Base-by-base conservation (phyloP, 331 rosid genomes). In the Malus hybrid region DNA sequence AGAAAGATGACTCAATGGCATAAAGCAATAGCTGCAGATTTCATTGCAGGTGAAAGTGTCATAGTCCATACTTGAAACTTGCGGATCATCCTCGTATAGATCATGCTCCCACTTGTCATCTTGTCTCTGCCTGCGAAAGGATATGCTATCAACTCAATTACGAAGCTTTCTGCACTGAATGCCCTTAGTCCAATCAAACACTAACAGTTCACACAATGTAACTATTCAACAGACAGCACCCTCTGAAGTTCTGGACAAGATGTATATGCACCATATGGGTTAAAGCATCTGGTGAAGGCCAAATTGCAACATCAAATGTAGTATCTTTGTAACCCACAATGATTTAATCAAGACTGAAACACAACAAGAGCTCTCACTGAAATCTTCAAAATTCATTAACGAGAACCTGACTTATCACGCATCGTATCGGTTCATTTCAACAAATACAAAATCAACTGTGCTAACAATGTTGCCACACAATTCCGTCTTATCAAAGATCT, bases 21-120 rank as follows among this genome's bases (percentile, higher is more conserved):
- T 71, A 82, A 34, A 81, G 68, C 75, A 66, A 59, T 59, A 76
- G 64, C 31, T 31, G 88, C 77, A 86, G 81, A 62, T 64, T 77
- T 70, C 75, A 79, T 82, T 61, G 85, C 42, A 72, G 65, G 79
- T 42, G 76, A 77, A 80, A 71, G 77, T 64, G 79, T 72, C 81
- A 80, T 73, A 79, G 70, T 68, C 80, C 96, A 76, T 92, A 95
- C 99, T 90, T 83, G 93, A 84, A 81, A 77, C 79, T 70, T 44
- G 93, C n/a, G 86, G 81, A 71, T 79, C 87, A 60, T 79, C 75
- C 29, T 87, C 85, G 77, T 83, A 95, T 56, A 95, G 98, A 90
- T 95, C 99, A 83, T 95, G 99, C 86, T 95, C 98, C 99, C 99
- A 95, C 80, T 89, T 92, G 87, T 88, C 98, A 89, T 92, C 98